Conservation (phyloP, 1,139 yeast species). For the Candida freyschussii region DNA sequence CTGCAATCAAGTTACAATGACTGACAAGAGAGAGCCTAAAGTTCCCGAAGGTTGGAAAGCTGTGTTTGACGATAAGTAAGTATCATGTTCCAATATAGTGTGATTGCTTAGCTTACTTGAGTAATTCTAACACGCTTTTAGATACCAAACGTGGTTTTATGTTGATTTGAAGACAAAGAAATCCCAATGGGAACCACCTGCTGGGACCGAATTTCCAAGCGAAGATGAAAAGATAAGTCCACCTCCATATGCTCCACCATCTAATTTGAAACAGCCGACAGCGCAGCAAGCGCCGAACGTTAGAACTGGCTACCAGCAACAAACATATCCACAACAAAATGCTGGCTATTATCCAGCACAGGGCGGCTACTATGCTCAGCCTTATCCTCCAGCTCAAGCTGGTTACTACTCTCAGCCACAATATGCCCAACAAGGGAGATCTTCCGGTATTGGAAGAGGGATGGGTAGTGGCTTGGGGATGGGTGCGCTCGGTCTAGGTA, state of each 20-base stretch:
- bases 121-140: background rate
- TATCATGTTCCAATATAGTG: too few species aligned
- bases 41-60: conserved; percentile 87
- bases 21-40: conserved; percentile 33
- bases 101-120: too few species aligned
- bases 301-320: conserved; percentile 7
- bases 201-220: conserved; percentile 45
- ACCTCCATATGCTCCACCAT: conserved; percentile 22
- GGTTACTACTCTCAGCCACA: conserved; percentile 27
- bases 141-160: conserved; percentile 70
- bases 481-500: conserved; percentile 62
- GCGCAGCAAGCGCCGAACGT: conserved; percentile 10
- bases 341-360: conserved; percentile 16
- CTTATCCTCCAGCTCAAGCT: conserved; percentile 25
- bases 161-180: conserved; percentile 67
- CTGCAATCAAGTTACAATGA: too few species aligned
- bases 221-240: conserved; percentile 18
- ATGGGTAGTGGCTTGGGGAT: conserved; percentile 35
- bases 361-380: conserved; percentile 16
- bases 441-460: conserved; percentile 33
- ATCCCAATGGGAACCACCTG: conserved; percentile 91
- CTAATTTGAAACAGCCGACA: conserved; percentile 7
- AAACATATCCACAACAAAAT: conserved; percentile 12
- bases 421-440: conserved; percentile 9
- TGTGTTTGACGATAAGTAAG: conserved; percentile 62